Evolutionary conservation across 805 yeast species (phyloP), one percentile per base, ranked within the genome.

Genomic region (Saturnispora quitensis): DNA sequence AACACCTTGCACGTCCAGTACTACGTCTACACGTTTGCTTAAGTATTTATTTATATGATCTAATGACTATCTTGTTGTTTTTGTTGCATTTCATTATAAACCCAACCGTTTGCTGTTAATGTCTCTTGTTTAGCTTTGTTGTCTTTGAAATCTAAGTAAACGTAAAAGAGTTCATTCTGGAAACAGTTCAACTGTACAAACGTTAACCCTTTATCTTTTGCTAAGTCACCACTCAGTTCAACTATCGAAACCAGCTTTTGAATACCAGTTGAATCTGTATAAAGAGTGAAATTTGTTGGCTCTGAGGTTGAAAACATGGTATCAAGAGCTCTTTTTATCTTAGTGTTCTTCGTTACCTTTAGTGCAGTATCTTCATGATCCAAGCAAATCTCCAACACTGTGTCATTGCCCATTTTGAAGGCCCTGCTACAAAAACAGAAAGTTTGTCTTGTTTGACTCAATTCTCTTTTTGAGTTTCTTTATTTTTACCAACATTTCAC

Each of bases 1-100:
- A 80, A 76, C 20, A 56, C 36, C 2, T 62, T 78, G 53, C 72
- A 66, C 54, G 85, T 82, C 40, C 85, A 82, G 40, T 47, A 43
- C 48, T 51, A 51, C 17, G 27, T 51, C 25, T 48, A 47, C 43
- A 51, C 53, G 7, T 51, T 48, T 38, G 51, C 47, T 17, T 36
- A 22, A 38, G 13, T 38, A 27, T 47, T 27, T 33, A 22, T 27
- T 47, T 40, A 40, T 38, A 25, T 38, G 45, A 31, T 43, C 22
- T 35, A 40, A 34, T 31, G 18, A 45, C 34, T n/a, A 15, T 45
- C 18, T 24, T 15, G 25, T 45, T 33, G 46, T 17, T 28, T 8
- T 31, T 45, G 38, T 31, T 27, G 22, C 31, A 24, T 40, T 5
- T 22, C n/a, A 47, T 40, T 40, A 31, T 22, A 38, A 10, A 42